Base-by-base conservation (phyloP, 345 rosid genomes). In the Diplotaxis tenuifolia region DNA sequence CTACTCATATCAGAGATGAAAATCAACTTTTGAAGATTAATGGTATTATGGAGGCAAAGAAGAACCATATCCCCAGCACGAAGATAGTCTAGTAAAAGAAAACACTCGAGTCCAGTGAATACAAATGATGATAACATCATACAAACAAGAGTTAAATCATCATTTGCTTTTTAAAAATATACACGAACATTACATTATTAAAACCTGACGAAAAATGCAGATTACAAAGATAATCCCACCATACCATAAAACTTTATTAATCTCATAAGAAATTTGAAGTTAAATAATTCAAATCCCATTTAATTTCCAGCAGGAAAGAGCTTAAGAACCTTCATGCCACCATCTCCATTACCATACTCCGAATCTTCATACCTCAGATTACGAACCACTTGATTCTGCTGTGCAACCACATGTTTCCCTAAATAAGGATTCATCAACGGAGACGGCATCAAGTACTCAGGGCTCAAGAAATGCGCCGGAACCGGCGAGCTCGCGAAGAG, bases 401-500 rank as follows among this genome's bases (percentile, higher is more conserved):
- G 68, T 0, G 29, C 27, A 9, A 74, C 14, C 53, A 6, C 15
- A 32, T 67, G 47, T 34, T 74, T 74, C 6, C 67, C 72, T 25
- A 67, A 3, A 32, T 67, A 67, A 8, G 72, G 22, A 14, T 58
- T 31, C 71, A 38, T 28, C 38, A 74, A 31, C 7, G 60, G 47
- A 4, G 47, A 55, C 52, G 57, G 66, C 70, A 75, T 54, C 58
- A 69, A 42, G 16, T 62, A 76, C 32, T 63, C 79, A 3, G 32
- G 62, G 34, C 28, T 75, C 14, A 76, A 5, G 8, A 76, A 76
- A 63, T 76, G 75, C 1, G 71, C 71, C 2, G 80, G 80, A 57
- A 76, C 75, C n/a, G 80, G 80, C 0, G 82, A 82, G 38, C 80
- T 73, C 0, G 80, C 98, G 32, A 94, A 94, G 21, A 57, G 53